phyloP scores from a whole-genome alignment of 2,329 filamentous ascomycete genomes.

The Trichoderma hamatum region DNA sequence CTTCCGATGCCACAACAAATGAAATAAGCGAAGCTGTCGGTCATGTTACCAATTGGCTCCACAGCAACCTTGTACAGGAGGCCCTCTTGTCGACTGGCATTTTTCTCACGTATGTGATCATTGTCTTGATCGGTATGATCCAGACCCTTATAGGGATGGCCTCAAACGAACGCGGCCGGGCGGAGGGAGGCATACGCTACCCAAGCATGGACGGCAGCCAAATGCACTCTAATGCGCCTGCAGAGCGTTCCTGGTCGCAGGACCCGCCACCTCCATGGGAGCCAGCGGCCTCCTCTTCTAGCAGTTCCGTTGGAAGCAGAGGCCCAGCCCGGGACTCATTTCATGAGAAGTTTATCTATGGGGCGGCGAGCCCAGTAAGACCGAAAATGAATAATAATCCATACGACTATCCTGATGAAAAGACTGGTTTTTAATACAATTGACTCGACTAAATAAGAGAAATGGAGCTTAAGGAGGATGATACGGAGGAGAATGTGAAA shows the following conservation, averaged over 20 bases:
- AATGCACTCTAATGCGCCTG: conserved; percentile 34
- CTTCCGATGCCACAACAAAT: conserved; percentile 73
- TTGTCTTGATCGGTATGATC: conserved; percentile 73
- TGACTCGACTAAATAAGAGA: neutral
- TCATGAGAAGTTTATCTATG: conserved; percentile 21
- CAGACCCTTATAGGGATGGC: conserved; percentile 66
- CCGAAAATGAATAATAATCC: conserved; percentile 20
- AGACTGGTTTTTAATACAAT: conserved; percentile 5
- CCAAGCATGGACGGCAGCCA: conserved; percentile 36
- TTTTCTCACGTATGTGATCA: conserved; percentile 74
- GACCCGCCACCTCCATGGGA: conserved; percentile 23
- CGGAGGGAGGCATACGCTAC: conserved; percentile 58
- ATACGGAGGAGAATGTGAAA: neutral
- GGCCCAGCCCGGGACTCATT: neutral
- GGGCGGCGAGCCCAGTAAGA: neutral
- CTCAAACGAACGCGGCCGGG: conserved; percentile 55
- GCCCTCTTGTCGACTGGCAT: conserved; percentile 77
- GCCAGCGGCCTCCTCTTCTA: neutral
- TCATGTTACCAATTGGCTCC: conserved; percentile 68
- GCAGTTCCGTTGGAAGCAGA: neutral
- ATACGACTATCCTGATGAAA: conserved; percentile 21
- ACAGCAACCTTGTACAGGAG: conserved; percentile 71
- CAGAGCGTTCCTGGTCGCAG: conserved; percentile 16
- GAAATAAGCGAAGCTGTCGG: conserved; percentile 77
- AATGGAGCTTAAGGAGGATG: neutral